A percentile compares a stretch with the other conserved stretches of the same genome.
phyloP scores from a whole-genome alignment of 345 rosid genomes.

The Salix suchowensis region DNA sequence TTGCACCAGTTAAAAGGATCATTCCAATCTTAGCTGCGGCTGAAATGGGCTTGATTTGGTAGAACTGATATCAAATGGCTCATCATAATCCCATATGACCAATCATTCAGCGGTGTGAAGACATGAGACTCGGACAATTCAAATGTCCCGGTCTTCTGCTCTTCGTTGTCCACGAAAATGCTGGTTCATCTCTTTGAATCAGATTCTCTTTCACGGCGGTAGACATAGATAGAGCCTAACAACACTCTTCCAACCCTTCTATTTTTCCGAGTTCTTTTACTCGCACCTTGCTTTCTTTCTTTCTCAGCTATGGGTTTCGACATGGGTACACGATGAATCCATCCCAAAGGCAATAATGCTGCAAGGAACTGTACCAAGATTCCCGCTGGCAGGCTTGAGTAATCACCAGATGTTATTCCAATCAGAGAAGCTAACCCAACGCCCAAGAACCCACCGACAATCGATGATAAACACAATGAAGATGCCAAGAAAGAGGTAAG shows the following conservation, averaged over 20 bases:
- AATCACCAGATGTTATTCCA: conserved; percentile 57
- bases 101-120: not conserved
- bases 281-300: conserved; percentile 40
- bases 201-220: conserved; percentile 56
- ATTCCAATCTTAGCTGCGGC: not conserved
- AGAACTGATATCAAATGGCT: not conserved
- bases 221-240: conserved; percentile 30
- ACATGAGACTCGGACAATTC: not conserved
- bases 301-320: conserved; percentile 38
- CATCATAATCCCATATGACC: not conserved
- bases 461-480: conserved; percentile 65
- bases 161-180: not conserved
- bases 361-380: conserved; percentile 59
- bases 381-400: conserved; percentile 53
- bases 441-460: conserved; percentile 62
- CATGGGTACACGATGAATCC: conserved; percentile 53
- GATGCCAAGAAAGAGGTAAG: conserved; percentile 83
- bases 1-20: not conserved
- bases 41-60: not conserved
- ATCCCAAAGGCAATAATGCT: conserved; percentile 59
- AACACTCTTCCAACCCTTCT: conserved; percentile 58
- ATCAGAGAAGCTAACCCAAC: conserved; percentile 70
- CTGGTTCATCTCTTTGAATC: conserved; percentile 30
- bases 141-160: not conserved
- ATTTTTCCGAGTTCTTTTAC: conserved; percentile 50